phyloP scores from a whole-genome alignment of 371 early-diverging fungal species.

The Smittium culicis region DNA sequence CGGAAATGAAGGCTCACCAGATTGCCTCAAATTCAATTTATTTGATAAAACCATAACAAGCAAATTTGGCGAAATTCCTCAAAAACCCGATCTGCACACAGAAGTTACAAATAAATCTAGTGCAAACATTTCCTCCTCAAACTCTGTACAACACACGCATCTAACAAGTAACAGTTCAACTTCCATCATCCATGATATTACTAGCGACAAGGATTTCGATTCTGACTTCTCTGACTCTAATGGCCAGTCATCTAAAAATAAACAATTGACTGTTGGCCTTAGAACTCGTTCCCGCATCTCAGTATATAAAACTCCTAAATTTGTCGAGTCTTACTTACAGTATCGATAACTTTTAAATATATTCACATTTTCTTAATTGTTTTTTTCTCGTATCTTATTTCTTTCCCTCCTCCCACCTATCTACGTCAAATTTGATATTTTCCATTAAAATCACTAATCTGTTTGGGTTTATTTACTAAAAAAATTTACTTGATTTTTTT shows the following conservation, averaged over 20 bases:
- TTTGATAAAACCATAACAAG: not conserved
- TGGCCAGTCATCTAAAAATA: not conserved
- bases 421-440: too few relatives aligned
- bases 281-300: not conserved
- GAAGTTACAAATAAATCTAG: not conserved
- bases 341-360: slow-evolving; percentile 4
- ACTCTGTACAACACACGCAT: too few relatives aligned
- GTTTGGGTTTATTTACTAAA: too few relatives aligned
- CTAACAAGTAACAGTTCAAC: not conserved
- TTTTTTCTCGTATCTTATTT: too few relatives aligned
- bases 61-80: slow-evolving; percentile 2
- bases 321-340: not conserved
- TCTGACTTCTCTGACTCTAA: slow-evolving; percentile 1
- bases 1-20: not conserved
- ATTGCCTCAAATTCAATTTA: not conserved
- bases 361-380: too few relatives aligned
- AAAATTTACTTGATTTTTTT: too few relatives aligned
- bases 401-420: too few relatives aligned
- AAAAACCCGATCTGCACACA: not conserved
- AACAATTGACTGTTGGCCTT: not conserved
- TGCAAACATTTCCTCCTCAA: too few relatives aligned
- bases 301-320: not conserved
- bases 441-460: too few relatives aligned
- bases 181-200: not conserved
- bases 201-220: not conserved